These are phyloP conservation scores for Collybia mongolica DNA, from an alignment of 768 basidiomycete genomes.

Conservation along the genomic window DNA sequence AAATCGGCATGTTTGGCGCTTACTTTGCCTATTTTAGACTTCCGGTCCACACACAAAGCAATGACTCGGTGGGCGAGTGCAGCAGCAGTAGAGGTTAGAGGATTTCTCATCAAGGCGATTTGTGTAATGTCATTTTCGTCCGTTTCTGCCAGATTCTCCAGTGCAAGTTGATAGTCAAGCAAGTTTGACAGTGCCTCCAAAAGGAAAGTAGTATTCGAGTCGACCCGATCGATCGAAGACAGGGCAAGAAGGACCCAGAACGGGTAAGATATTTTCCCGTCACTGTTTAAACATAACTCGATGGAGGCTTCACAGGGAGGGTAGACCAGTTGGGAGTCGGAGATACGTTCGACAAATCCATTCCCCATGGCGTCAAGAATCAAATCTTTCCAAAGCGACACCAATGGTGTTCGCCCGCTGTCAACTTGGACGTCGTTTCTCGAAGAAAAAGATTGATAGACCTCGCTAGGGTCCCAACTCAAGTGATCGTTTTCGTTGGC, in stretches of 20 bases:
- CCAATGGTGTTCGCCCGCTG: not conserved
- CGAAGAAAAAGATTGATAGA: slow-evolving; percentile 16
- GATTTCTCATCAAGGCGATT: not conserved
- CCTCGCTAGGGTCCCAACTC: slow-evolving; percentile 35
- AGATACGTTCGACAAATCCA: slow-evolving; percentile 11
- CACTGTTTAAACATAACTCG: slow-evolving; percentile 40
- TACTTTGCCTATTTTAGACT: slow-evolving; percentile 24
- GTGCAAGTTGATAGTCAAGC: slow-evolving; percentile 12
- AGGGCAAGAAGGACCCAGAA: slow-evolving; percentile 48
- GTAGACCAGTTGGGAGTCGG: slow-evolving; percentile 19
- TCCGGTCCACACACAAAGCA: slow-evolving; percentile 30
- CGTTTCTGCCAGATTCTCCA: slow-evolving; percentile 9
- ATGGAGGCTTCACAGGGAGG: slow-evolving; percentile 4
- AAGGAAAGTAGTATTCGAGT: not conserved
- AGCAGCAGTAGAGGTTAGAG: not conserved
- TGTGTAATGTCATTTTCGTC: not conserved
- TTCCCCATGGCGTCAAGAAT: not conserved
- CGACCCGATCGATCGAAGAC: slow-evolving; percentile 5
- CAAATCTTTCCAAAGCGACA: slow-evolving; percentile 8
- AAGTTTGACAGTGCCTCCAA: slow-evolving; percentile 8
- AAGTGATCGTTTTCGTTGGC: slow-evolving; percentile 68
- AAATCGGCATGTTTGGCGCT: slow-evolving; percentile 22
- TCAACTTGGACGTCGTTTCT: slow-evolving; percentile 2
- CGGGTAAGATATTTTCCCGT: slow-evolving; percentile 48
- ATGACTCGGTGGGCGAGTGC: slow-evolving; percentile 20